Evolutionary conservation across 257 asterid genomes (phyloP), one percentile per base, ranked within the genome.

Genomic region (Cinchona pubescens): DNA sequence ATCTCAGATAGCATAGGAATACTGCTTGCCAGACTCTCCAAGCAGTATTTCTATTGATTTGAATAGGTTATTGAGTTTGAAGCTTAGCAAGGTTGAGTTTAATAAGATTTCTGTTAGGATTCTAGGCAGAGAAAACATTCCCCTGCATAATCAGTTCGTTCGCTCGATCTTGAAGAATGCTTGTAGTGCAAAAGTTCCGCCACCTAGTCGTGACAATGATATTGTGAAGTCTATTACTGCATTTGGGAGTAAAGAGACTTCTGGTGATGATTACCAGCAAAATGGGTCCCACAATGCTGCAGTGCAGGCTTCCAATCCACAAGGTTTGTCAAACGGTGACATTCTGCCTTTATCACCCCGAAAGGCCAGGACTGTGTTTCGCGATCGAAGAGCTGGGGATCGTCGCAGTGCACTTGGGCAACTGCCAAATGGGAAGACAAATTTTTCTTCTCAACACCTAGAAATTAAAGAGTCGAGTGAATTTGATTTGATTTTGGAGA

Each of bases 71-170:
- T 75, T 93, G 87, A 85, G 86, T 85, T 83, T 83, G 83, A 93
- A 87, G 86, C 69, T 91, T 85, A 90, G 86, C 81, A 91, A 90
- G 82, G 87, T 73, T 72, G 98, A 93, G 80, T 88, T 91, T 82
- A 79, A 90, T 81, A 91, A 90, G 83, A 86, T 91, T 25, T 91
- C 96, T 77, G 66, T 83, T 74, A 83, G 86, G 77, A 84, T 87
- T 74, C 85, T 93, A 53, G 97, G 98, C 21, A 84, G 85, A 79
- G 96, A 91, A 87, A 91, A 90, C 80, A 61, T 93, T 78, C 86
- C 89, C 23, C 91, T 93, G 34, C 98, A 93, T 90, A 93, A 93
- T 85, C 94, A 86, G 83, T 83, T 91, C 81, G 83, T 93, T 64
- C 85, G 89, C 62, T 87, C 96, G 0, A 88, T 91, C 77, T 81